phyloP scores from a whole-genome alignment of 768 basidiomycete genomes.

The Podaxis carcinomalis region DNA sequence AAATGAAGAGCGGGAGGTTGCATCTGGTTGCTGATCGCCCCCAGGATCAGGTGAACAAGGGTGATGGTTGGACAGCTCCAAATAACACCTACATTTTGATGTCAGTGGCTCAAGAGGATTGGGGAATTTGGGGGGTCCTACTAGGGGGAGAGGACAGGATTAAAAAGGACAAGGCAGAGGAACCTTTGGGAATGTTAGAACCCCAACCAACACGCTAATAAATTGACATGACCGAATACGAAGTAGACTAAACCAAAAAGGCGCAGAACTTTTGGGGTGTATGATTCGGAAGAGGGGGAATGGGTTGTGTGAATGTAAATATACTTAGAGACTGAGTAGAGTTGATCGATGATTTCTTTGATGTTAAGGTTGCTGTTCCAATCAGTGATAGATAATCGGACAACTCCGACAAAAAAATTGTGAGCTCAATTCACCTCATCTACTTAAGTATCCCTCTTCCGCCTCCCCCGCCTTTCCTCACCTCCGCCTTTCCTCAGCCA shows the following conservation, averaged over 20 bases:
- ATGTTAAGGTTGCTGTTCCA: not conserved
- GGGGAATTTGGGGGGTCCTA: not conserved
- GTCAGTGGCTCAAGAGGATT: not conserved
- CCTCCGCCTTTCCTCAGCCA: slow-evolving; percentile 26
- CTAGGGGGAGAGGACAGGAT: not conserved
- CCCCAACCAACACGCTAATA: not conserved
- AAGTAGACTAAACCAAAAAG: not conserved
- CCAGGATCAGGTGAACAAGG: not conserved
- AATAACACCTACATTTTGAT: not conserved
- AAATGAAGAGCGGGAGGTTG: not conserved
- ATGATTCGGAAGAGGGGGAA: not conserved
- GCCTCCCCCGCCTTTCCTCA: slow-evolving; percentile 23
- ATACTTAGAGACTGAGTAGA: not conserved
- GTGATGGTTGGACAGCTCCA: not conserved
- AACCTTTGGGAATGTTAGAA: not conserved
- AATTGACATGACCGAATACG: not conserved
- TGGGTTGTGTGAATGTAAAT: not conserved
- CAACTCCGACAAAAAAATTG: slow-evolving; percentile 59
- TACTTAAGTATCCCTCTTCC: slow-evolving; percentile 16
- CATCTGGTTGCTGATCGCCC: not conserved
- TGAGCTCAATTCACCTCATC: slow-evolving; percentile 18
- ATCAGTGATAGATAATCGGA: slow-evolving; percentile 32
- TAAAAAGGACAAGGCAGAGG: not conserved
- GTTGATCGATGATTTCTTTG: slow-evolving; percentile 12
- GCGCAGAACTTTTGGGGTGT: slow-evolving; percentile 1